Evolutionary conservation across 208 protist species (phyloP).

Genomic region (Plasmodiophora brassicae): DNA sequence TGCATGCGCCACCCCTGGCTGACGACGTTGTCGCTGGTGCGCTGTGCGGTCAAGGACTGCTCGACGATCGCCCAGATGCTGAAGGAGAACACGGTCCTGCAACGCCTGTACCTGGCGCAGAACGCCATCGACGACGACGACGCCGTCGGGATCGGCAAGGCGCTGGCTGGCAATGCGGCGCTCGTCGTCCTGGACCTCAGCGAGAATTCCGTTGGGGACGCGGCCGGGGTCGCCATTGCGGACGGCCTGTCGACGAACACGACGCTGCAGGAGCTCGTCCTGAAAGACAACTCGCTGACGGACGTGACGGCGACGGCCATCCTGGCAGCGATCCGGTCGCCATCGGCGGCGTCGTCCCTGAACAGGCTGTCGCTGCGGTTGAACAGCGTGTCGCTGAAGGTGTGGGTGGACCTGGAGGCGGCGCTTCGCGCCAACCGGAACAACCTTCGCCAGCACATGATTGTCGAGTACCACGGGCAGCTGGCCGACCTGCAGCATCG

Average conservation of each 20-base stretch:
- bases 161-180: neutral
- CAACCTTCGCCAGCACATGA: neutral
- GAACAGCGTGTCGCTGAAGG: neutral
- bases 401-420: neutral
- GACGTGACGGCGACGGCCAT: neutral
- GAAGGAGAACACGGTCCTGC: neutral
- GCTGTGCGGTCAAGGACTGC: neutral
- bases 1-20: neutral
- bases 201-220: neutral
- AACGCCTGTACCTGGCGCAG: neutral
- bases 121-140: constrained; percentile 20
- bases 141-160: neutral
- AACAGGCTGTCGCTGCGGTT: neutral
- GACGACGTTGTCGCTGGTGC: neutral
- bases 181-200: neutral
- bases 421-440: neutral
- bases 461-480: neutral
- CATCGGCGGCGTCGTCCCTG: neutral
- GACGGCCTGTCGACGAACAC: neutral
- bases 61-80: neutral
- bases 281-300: neutral
- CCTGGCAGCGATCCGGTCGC: neutral
- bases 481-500: neutral
- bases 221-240: neutral
- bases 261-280: constrained; percentile 7